Evolutionary conservation across 2,329 filamentous ascomycete genomes (phyloP).

Genomic region (Pseudodiploospora longispora): DNA sequence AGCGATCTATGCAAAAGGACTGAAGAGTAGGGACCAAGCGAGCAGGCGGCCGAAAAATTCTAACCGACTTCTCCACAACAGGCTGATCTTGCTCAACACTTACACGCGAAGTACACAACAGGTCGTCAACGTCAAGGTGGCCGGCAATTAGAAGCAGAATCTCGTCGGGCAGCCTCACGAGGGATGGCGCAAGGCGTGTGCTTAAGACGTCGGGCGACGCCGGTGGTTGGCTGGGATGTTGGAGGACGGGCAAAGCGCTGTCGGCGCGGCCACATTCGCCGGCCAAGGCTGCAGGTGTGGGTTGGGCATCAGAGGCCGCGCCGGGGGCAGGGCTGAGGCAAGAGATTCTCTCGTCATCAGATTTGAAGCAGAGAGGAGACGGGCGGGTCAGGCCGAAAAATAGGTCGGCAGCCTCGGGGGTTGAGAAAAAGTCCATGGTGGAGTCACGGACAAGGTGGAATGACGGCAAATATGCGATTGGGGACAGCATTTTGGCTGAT

Average conservation of each 20-base stretch:
- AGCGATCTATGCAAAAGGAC: too few relatives aligned
- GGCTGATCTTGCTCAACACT: conserved; percentile 16
- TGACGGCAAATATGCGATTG: neutral
- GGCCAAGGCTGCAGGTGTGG: conserved; percentile 3
- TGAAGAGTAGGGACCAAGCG: too few relatives aligned
- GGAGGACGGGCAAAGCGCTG: neutral
- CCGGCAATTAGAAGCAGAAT: conserved; percentile 47
- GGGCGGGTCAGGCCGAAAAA: conserved; percentile 26
- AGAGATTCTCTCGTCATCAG: neutral
- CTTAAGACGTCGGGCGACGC: neutral
- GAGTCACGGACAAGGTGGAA: conserved; percentile 1
- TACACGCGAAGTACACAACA: conserved; percentile 49
- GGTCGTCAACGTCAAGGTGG: conserved; percentile 49
- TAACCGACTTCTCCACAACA: too few relatives aligned
- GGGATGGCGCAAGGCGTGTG: conserved; percentile 10
- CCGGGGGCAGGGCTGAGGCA: neutral
- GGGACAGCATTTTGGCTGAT: too few relatives aligned
- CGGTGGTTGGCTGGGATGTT: neutral
- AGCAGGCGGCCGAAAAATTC: too few relatives aligned
- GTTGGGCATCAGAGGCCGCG: conserved; percentile 22
- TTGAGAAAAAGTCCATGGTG: neutral
- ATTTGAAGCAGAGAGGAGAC: conserved; percentile 14
- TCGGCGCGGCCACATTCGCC: neutral
- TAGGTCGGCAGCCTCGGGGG: conserved; percentile 18
- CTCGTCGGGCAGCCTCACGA: conserved; percentile 46